phyloP scores from a whole-genome alignment of 164 flowering plant genomes.

The Umbilicus rupestris region DNA sequence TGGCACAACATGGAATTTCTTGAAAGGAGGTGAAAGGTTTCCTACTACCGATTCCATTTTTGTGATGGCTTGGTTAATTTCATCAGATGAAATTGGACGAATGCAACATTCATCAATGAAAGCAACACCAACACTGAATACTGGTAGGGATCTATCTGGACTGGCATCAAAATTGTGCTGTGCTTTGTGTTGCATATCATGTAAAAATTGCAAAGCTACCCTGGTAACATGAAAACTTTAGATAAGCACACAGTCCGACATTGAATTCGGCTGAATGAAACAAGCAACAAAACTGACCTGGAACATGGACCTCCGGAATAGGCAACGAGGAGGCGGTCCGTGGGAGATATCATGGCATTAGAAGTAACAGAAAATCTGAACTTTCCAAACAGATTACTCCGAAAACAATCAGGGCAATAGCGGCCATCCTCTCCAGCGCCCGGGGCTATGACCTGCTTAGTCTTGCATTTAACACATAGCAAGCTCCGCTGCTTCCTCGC shows the following conservation, averaged over 20 bases:
- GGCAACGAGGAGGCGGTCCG: conserved; percentile 84
- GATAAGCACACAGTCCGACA: not conserved
- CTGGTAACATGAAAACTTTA: conserved; percentile 21
- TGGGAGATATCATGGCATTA: conserved; percentile 62
- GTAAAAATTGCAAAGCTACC: conserved; percentile 87
- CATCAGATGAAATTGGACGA: conserved; percentile 19
- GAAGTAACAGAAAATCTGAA: conserved; percentile 75
- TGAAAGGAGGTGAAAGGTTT: conserved; percentile 52
- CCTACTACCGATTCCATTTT: conserved; percentile 46
- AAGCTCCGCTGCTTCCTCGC: not conserved
- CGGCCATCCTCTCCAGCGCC: conserved; percentile 23
- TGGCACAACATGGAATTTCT: conserved; percentile 50
- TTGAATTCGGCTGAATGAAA: not conserved
- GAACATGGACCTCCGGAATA: conserved; percentile 92
- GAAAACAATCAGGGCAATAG: conserved; percentile 66
- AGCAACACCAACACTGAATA: conserved; percentile 88
- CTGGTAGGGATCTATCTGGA: conserved; percentile 66
- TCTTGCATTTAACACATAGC: conserved; percentile 74
- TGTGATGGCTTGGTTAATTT: conserved; percentile 33
- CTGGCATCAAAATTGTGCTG: conserved; percentile 78
- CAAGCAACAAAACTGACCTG: conserved; percentile 34
- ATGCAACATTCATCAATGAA: conserved; percentile 54
- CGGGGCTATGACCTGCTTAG: conserved; percentile 22
- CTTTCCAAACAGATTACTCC: conserved; percentile 64
- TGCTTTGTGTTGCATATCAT: conserved; percentile 80